Percentiles rank a stretch among this genome's conserved stretches.
phyloP scores from a whole-genome alignment of 2,329 filamentous ascomycete species.

The Fusarium sacchari region DNA sequence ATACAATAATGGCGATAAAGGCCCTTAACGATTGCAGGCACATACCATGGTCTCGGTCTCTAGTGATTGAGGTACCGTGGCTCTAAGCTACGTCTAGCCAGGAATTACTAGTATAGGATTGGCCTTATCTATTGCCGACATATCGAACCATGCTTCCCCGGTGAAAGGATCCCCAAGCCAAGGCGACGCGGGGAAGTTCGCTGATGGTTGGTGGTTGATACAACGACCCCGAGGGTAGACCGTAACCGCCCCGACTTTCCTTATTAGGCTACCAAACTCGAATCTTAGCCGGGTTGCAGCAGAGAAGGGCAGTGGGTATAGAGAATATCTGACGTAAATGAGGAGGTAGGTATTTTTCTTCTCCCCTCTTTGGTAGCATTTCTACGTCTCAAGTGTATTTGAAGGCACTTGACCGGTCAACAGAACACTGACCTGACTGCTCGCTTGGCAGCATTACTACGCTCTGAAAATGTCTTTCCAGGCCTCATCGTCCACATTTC shows the following conservation, averaged over 20 bases:
- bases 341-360: no score
- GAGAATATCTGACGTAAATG: rapidly evolving
- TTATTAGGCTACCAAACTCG: rapidly evolving
- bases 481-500: background rate
- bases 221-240: background rate
- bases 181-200: background rate
- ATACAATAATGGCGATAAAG: background rate
- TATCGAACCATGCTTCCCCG: background rate
- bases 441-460: rapidly evolving
- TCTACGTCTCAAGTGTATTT: rapidly evolving
- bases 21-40: background rate
- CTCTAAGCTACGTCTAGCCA: background rate
- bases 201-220: rapidly evolving
- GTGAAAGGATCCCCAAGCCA: background rate
- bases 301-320: rapidly evolving
- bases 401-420: rapidly evolving
- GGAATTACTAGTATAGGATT: background rate
- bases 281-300: rapidly evolving
- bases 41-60: background rate
- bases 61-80: rapidly evolving
- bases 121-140: background rate
- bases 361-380: background rate
- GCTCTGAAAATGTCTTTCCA: background rate
- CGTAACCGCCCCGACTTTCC: background rate
- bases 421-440: rapidly evolving